Evolutionary conservation across 2,329 filamentous ascomycete genomes (phyloP), one percentile per base, ranked within the genome.

Genomic region (Penicillium sp.): DNA sequence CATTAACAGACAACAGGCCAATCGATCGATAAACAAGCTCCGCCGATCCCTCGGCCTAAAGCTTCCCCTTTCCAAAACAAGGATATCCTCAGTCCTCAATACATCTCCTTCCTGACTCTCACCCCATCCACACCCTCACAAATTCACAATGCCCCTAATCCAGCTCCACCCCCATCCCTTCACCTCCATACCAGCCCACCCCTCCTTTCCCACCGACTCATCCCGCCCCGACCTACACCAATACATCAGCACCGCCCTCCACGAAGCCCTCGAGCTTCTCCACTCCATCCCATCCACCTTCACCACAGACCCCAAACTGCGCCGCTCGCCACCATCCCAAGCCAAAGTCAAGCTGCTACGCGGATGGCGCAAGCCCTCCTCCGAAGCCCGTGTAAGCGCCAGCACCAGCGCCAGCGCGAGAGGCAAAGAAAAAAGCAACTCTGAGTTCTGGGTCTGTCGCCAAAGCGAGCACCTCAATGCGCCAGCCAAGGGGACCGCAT

Each of bases 391-490:
- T 4, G 20, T 20, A 20, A 20, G 20, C 20, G n/a, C 48, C 15
- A 15, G 20, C 20, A 25, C 25, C 25, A 25, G 25, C 25, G n/a
- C 45, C 15, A 15, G 20, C 20, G 25, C 4, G 4, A 5, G 10
- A 11, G 20, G 49, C n/a, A 31, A 20, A 31, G 14, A 4, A 7
- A 50, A 42, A 1, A 42, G 34, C 15, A 53, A 56, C 15, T 62
- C 65, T 15, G 76, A 79, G 48, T 72, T 74, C 65, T 80, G 78
- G 78, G 71, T 75, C 31, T 77, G 74, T 52, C 74, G 78, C n/a
- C 71, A 70, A 45, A 79, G 75, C 41, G 62, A 75, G 25, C 78
- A 79, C 57, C 58, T 66, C 38, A 62, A 75, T 22, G 55, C 61
- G 28, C 59, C 62, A 2, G 56, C 68, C 0, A 43, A 60, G 15